Evolutionary conservation across 208 protist genomes (phyloP), one percentile per base, ranked within the genome.

Genomic region (Trichomonas tenax): DNA sequence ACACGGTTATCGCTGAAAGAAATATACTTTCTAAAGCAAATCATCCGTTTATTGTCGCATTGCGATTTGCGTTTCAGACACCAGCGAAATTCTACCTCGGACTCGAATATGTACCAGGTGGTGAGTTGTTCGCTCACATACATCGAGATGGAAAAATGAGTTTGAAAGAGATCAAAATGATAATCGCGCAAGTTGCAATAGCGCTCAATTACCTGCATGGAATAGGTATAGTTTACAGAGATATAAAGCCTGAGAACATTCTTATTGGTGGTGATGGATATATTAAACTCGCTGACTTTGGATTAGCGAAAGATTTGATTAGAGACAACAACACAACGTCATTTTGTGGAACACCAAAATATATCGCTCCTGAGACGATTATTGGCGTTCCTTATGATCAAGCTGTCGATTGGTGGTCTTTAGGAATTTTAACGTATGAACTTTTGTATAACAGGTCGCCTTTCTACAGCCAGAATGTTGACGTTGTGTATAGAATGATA

Each of bases 101-200:
- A 45, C 63, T 98, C 38, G 97, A 98, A 89, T 98, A 97, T 96
- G 63, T 97, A 0, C 96, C 97, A 96, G 98, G 98, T 46, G 98
- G 98, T 44, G 98, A 98, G 96, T 96, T 98, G 31, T 98, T 98
- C 96, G 97, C 96, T 95, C 97, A 98, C 95, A 96, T 98, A 8
- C 96, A 97, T 40, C 88, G 96, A 41, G 97, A 97, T 48, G 89
- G 96, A 63, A 46, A 72, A 72, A 98, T 98, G 40, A 89, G 49
- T 1, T 96, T 98, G 44, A 72, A 96, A 72, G 46, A 97, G 2
- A 96, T 96, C 0, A 96, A 96, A 26, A 72, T 72, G 58, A n/a
- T 72, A 11, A 49, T 96, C 11, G 96, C 96, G 8, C 48, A 96
- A 58, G 41, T 96, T 81, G 36, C 41, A 14, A 81, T 17, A 46